phyloP scores from a whole-genome alignment of 495 filamentous ascomycete genomes.

The Penicillium atrosanguineum region DNA sequence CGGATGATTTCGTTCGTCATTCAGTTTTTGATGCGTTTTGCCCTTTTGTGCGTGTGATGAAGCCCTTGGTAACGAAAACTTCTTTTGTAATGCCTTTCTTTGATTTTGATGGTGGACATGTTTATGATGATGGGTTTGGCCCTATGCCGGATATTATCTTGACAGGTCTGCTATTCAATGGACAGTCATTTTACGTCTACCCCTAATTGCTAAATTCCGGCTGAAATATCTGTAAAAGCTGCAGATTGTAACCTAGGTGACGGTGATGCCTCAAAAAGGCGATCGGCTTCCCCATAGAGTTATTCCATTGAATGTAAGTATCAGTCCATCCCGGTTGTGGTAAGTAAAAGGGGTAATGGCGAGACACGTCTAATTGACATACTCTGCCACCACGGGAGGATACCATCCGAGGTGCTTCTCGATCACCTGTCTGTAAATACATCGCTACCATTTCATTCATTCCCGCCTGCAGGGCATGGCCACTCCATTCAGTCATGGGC shows the following conservation, averaged over 20 bases:
- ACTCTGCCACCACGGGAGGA: too few relatives aligned
- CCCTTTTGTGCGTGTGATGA: slow-evolving; percentile 9
- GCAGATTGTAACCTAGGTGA: not conserved
- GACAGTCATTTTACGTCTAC: not conserved
- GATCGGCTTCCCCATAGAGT: too few relatives aligned
- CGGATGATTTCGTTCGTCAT: not conserved
- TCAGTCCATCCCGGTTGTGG: too few relatives aligned
- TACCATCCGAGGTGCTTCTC: too few relatives aligned
- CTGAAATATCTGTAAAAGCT: not conserved
- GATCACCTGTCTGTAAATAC: too few relatives aligned
- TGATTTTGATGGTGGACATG: not conserved
- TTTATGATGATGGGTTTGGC: not conserved
- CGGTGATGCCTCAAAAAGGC: too few relatives aligned
- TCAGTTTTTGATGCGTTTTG: slow-evolving; percentile 1
- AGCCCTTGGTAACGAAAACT: not conserved
- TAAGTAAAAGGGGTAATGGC: too few relatives aligned
- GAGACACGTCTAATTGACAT: too few relatives aligned
- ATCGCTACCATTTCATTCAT: too few relatives aligned
- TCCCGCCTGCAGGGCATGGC: too few relatives aligned
- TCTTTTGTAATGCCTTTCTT: not conserved
- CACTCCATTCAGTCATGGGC: too few relatives aligned
- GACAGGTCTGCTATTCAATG: not conserved
- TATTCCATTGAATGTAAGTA: too few relatives aligned
- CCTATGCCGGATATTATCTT: not conserved
- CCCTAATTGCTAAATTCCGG: not conserved